Conservation (phyloP, 1,284 basidiomycete species). For the Cryptococcus sp. region DNA sequence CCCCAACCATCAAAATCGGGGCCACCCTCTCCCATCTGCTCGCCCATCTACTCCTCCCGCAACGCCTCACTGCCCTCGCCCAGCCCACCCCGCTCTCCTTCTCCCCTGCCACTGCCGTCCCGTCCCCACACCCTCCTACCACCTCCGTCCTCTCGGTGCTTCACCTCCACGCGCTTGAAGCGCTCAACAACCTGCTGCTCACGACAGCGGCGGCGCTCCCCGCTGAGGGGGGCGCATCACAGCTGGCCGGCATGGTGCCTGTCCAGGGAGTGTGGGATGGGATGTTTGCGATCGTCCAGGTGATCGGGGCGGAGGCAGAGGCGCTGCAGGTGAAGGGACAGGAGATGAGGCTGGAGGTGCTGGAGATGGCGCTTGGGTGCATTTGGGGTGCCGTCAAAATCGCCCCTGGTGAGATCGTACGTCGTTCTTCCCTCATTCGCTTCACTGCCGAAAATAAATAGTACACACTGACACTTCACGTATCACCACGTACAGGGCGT, state of each 20-base stretch:
- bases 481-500: constrained; percentile 34
- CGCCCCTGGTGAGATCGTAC: constrained; percentile 28
- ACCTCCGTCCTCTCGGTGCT: constrained; percentile 76
- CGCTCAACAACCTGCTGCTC: constrained; percentile 84
- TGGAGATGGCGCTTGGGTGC: constrained; percentile 49
- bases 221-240: constrained; percentile 8
- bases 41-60: constrained; percentile 50
- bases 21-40: constrained; percentile 49
- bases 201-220: constrained; percentile 56
- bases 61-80: constrained; percentile 63
- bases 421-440: constrained; percentile 7
- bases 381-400: constrained; percentile 51
- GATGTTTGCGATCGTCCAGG: constrained; percentile 68
- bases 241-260: constrained; percentile 53
- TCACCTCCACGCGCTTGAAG: constrained; percentile 80
- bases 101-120: constrained; percentile 61
- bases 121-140: constrained; percentile 74
- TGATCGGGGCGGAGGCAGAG: constrained; percentile 29
- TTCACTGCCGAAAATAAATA: no score
- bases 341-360: constrained; percentile 46
- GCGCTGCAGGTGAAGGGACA: constrained; percentile 43
- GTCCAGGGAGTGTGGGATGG: constrained; percentile 63
- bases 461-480: constrained; percentile 48
- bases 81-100: constrained; percentile 74
- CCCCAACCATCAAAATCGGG: constrained; percentile 30